phyloP scores from a whole-genome alignment of 2,329 filamentous ascomycete species.

The Chrysosporium queenslandicum region DNA sequence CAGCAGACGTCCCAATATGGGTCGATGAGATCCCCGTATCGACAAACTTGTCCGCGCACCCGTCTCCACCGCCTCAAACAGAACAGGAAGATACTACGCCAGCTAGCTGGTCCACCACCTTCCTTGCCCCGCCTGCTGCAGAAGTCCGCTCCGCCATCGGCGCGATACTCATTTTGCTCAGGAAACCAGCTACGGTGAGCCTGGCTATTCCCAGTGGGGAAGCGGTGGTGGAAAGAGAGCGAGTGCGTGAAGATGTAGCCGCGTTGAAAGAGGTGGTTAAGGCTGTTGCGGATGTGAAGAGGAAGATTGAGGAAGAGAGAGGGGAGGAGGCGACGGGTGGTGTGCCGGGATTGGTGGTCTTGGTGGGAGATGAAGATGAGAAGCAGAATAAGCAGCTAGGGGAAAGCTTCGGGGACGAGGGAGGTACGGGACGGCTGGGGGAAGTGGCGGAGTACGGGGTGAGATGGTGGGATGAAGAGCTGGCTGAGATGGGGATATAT shows the following conservation, averaged over 20 bases:
- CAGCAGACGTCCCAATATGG: conserved; percentile 37
- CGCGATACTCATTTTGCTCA: conserved; percentile 33
- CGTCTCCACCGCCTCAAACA: background rate
- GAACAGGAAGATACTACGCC: conserved; percentile 7
- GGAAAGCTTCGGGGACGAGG: conserved; percentile 10
- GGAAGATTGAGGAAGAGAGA: conserved; percentile 35
- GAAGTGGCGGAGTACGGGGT: conserved; percentile 25
- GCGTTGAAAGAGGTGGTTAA: conserved; percentile 27
- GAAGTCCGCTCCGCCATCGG: conserved; percentile 39
- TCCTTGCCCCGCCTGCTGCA: conserved; percentile 33
- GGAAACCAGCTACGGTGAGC: conserved; percentile 19
- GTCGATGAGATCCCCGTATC: conserved; percentile 36
- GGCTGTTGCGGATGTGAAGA: conserved; percentile 32
- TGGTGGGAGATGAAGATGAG: conserved; percentile 22
- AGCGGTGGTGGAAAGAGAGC: background rate
- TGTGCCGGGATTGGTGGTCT: conserved; percentile 31
- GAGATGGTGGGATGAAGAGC: conserved; percentile 36
- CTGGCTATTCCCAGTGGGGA: conserved; percentile 7
- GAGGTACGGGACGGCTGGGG: background rate
- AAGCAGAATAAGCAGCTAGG: background rate
- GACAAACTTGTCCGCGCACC: background rate
- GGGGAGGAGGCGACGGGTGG: conserved; percentile 27
- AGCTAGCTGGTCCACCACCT: conserved; percentile 32
- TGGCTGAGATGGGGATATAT: conserved; percentile 34
- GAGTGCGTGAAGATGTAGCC: conserved; percentile 20